These are phyloP conservation scores for Zygosaccharomyces lentus DNA, from an alignment of 805 yeast species.

Conservation along the genomic window DNA sequence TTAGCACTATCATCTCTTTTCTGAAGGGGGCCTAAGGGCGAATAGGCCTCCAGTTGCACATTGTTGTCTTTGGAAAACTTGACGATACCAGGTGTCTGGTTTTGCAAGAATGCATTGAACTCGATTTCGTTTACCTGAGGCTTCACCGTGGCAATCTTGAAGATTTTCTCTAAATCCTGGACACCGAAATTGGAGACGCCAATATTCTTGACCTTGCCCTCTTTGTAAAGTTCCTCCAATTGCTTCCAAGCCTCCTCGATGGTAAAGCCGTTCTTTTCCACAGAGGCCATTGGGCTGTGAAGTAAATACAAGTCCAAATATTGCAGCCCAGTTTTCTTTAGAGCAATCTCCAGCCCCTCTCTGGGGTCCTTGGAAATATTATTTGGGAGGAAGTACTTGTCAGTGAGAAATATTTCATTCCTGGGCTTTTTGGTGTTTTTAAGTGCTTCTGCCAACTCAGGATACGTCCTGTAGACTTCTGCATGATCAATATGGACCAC, in stretches of 20 bases:
- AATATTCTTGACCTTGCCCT: slow-evolving; percentile 53
- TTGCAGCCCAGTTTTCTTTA: slow-evolving; percentile 40
- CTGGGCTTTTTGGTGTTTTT: slow-evolving; percentile 42
- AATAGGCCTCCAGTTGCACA: slow-evolving; percentile 59
- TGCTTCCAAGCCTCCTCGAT: slow-evolving; percentile 50
- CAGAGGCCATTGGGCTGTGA: slow-evolving; percentile 42
- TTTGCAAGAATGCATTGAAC: slow-evolving; percentile 62
- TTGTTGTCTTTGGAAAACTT: slow-evolving; percentile 46
- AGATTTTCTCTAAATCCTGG: slow-evolving; percentile 42
- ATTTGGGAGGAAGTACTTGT: slow-evolving; percentile 40
- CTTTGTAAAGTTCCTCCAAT: slow-evolving; percentile 45
- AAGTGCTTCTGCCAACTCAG: slow-evolving; percentile 49
- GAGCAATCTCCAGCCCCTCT: slow-evolving; percentile 38
- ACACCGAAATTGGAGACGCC: slow-evolving; percentile 60
- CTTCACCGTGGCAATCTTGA: slow-evolving; percentile 37
- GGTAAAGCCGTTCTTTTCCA: slow-evolving; percentile 37
- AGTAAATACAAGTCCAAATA: slow-evolving; percentile 51
- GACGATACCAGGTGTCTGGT: slow-evolving; percentile 56
- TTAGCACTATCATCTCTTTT: slow-evolving; percentile 38
- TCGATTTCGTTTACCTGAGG: slow-evolving; percentile 66
- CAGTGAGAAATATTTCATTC: slow-evolving; percentile 50
- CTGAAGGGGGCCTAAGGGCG: slow-evolving; percentile 61
- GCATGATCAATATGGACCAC: slow-evolving; percentile 57
- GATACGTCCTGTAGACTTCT: slow-evolving; percentile 50
- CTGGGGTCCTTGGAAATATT: slow-evolving; percentile 37